Evolutionary conservation across 495 filamentous ascomycete genomes (phyloP), one percentile per base, ranked within the genome.

Genomic region (Neurospora discreta): DNA sequence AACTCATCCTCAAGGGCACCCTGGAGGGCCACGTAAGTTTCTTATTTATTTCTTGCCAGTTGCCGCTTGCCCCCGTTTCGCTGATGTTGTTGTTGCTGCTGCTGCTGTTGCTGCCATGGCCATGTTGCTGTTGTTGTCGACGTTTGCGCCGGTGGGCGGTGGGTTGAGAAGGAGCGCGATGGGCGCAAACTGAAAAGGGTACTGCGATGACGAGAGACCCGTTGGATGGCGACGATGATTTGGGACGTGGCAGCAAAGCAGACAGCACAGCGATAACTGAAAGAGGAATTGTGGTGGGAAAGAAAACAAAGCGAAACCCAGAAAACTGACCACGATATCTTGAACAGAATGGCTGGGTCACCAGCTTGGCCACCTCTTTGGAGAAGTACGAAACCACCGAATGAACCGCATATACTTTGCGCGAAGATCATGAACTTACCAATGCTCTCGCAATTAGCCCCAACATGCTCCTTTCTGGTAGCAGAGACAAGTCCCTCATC

Each of bases 381-480:
- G 95, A 99, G 90, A 99, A 98, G 92, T 94, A 90, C 82, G 91
- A 83, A 73, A 33, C 68, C 46, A 41, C 52, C 40, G 46, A 71
- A 42, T 58, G 33, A 69, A 74, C 76, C 65, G 46, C 70, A 36
- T 6, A 26, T 65, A 58, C 46, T 68, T 68, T 70, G 70, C 46
- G 46, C 46, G 46, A 60, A 77, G 76, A 42, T 73, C 74, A 43
- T 43, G 20, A 74, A 72, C 78, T 81, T 70, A 80, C 79, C 71
- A 72, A 70, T 73, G 46, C 23, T 60, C 46, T 60, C 46, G 42
- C 36, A 71, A 84, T 79, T 82, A 94, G 92, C 91, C 96, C 96
- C 80, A 98, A 99, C 89, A 99, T 99, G 96, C 94, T 99, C 81
- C 91, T 99, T 76, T 99, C 95, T 73, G 94, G 89, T 78, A 92